Conservation (phyloP, 495 filamentous ascomycete species). For the Cercophora newfieldiana region DNA sequence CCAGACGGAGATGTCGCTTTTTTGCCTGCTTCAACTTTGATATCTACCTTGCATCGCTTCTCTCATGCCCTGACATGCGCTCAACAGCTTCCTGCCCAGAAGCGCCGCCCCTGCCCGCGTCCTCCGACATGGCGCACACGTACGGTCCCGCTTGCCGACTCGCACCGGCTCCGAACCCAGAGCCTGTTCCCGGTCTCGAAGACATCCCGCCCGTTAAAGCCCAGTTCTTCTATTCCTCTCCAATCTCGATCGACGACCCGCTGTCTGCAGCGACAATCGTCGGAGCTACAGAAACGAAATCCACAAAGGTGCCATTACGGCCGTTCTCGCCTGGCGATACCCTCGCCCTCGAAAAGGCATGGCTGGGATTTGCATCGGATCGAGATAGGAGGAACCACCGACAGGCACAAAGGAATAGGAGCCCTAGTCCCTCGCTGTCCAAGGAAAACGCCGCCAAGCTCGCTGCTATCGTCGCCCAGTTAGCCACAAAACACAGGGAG, state of each 20-base stretch:
- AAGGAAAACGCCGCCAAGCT: conserved; percentile 41
- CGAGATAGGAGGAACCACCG: conserved; percentile 44
- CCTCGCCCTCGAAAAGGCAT: conserved; percentile 69
- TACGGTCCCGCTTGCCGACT: conserved; percentile 44
- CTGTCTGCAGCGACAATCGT: conserved; percentile 65
- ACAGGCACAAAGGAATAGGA: conserved; percentile 31
- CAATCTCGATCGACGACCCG: conserved; percentile 79
- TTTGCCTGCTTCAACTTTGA: neutral
- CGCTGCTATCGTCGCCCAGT: conserved; percentile 47
- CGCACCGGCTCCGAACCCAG: conserved; percentile 36
- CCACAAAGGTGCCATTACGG: conserved; percentile 59
- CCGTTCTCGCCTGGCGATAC: conserved; percentile 79
- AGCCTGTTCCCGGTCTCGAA: conserved; percentile 35
- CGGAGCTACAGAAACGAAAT: conserved; percentile 49
- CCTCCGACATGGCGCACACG: conserved; percentile 34
- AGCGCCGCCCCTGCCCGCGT: conserved; percentile 26
- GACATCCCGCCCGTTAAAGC: conserved; percentile 57
- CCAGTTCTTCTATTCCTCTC: conserved; percentile 81
- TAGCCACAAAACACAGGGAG: conserved; percentile 37
- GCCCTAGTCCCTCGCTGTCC: conserved; percentile 34
- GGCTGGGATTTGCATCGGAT: conserved; percentile 56
- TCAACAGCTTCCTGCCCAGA: neutral
- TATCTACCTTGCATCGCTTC: conserved; percentile 39
- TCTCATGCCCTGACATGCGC: conserved; percentile 47
- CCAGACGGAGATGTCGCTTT: neutral